Conservation (phyloP, 2,329 filamentous ascomycete genomes). For the Aspergillus bombycis region DNA sequence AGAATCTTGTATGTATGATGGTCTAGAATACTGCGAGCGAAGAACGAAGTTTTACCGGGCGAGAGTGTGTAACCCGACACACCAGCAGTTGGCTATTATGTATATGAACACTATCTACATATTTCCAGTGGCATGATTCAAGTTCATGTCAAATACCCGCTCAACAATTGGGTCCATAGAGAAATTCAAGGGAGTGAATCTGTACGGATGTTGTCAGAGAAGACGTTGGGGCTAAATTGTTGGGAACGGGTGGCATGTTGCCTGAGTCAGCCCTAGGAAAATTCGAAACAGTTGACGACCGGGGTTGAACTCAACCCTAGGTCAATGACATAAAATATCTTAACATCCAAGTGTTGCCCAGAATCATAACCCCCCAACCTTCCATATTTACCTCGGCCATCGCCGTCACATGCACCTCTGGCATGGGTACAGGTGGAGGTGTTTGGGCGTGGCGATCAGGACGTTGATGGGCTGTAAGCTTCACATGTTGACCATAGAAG, state of each 20-base stretch:
- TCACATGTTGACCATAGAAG: not conserved
- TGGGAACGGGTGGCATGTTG: not conserved
- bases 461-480: not conserved
- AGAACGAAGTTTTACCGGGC: too few relatives aligned
- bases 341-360: not conserved
- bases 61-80: not conserved
- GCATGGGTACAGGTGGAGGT: not conserved
- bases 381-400: not conserved
- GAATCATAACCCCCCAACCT: not conserved
- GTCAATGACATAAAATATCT: not conserved
- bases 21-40: not conserved
- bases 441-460: not conserved
- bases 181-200: not conserved
- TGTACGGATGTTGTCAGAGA: not conserved
- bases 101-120: not conserved
- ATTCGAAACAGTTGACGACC: not conserved
- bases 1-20: not conserved
- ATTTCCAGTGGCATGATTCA: not conserved
- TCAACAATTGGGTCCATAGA: not conserved
- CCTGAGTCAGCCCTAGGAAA: not conserved
- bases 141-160: not conserved
- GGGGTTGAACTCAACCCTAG: not conserved
- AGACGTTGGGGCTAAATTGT: not conserved
- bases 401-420: not conserved
- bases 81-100: not conserved